phyloP scores from a whole-genome alignment of 2,329 filamentous ascomycete genomes.

The Penicillium sp. region DNA sequence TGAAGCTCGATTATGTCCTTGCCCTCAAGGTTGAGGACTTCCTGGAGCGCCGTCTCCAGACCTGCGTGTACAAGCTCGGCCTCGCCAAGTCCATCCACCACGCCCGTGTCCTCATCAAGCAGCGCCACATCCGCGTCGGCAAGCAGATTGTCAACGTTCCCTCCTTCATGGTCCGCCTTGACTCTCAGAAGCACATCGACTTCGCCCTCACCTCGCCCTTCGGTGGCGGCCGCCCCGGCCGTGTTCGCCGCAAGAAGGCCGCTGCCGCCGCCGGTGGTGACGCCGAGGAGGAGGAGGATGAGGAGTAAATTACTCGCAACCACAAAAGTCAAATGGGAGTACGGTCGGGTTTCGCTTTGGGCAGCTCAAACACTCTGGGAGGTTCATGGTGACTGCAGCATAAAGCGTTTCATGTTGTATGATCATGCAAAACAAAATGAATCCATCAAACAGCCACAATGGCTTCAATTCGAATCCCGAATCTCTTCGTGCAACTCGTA shows the following conservation, averaged over 20 bases:
- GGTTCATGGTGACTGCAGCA: slow-evolving; percentile 47
- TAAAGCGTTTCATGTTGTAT: slow-evolving; percentile 49
- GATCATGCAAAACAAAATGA: slow-evolving; percentile 48
- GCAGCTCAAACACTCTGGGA: slow-evolving; percentile 39
- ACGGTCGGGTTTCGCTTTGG: slow-evolving; percentile 48
- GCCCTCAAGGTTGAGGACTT: slow-evolving; percentile 99
- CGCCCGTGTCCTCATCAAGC: slow-evolving; percentile 98
- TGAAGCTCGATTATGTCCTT: slow-evolving; percentile 99
- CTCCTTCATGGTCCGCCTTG: slow-evolving; percentile 98
- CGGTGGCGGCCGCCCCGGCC: slow-evolving; percentile 93
- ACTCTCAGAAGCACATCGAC: slow-evolving; percentile 99
- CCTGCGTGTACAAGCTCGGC: slow-evolving; percentile 99
- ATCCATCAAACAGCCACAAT: slow-evolving; percentile 40
- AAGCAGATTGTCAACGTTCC: slow-evolving; percentile 99
- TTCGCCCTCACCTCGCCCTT: slow-evolving; percentile 97
- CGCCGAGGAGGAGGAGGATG: slow-evolving; percentile 77
- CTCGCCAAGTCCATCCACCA: slow-evolving; percentile 99
- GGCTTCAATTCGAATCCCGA: slow-evolving; percentile 45
- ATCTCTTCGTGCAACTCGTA: slow-evolving; percentile 16
- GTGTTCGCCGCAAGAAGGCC: slow-evolving; percentile 99
- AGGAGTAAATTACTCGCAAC: slow-evolving; percentile 57
- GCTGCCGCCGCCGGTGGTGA: slow-evolving; percentile 82
- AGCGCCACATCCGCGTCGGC: slow-evolving; percentile 99
- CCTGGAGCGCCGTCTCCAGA: slow-evolving; percentile 99
- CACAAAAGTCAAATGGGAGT: slow-evolving; percentile 41